Conservation (phyloP, 306 rosid species). For the Canavalia ensiformis region DNA sequence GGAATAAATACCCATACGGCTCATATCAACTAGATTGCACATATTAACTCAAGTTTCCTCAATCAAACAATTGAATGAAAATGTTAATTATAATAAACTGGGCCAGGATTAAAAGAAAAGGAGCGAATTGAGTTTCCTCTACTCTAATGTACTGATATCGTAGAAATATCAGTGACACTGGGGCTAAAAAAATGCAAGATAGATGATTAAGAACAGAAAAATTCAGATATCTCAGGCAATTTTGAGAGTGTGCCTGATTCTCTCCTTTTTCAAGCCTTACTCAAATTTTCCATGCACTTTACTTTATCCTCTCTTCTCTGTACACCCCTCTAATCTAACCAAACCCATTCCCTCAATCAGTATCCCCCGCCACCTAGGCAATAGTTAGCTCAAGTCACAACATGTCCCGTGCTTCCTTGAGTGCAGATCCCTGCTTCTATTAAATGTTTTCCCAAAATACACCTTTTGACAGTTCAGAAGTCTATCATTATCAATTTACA, state of each 20-base stretch:
- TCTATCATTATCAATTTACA: slow-evolving; percentile 2
- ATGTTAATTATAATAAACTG: background rate
- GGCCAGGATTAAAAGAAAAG: background rate
- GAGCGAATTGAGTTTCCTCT: background rate
- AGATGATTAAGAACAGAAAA: slow-evolving; percentile 1
- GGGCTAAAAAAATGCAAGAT: background rate
- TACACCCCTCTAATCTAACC: background rate
- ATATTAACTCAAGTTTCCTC: background rate
- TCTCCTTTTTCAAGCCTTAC: background rate
- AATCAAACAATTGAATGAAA: background rate
- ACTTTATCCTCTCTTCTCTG: slow-evolving; percentile 5
- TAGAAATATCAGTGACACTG: background rate
- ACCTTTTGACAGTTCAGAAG: background rate
- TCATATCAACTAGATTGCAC: background rate
- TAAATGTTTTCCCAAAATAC: background rate
- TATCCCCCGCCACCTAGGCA: background rate
- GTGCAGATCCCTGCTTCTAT: background rate
- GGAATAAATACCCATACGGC: background rate
- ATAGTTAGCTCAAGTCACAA: background rate
- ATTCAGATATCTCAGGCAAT: background rate
- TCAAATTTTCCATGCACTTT: background rate
- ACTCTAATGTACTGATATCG: background rate
- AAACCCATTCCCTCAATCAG: background rate
- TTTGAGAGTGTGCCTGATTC: background rate
- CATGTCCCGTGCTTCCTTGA: background rate